Conservation (phyloP, 768 basidiomycete genomes). For the Trametes elegans region DNA sequence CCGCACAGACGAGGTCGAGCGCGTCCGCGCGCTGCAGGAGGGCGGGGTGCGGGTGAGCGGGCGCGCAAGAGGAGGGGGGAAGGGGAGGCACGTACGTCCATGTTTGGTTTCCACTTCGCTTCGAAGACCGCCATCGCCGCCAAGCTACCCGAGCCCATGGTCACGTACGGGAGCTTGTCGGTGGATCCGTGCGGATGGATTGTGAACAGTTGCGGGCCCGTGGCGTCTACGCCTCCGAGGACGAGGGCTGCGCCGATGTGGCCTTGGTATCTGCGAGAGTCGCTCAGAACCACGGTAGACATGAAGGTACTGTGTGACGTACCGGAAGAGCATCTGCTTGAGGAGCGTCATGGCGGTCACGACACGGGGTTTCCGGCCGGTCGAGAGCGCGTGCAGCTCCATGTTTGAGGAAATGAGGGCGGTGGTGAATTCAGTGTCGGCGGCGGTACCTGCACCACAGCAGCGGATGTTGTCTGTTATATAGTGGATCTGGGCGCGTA, state of each 20-base stretch:
- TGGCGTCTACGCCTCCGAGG: slow-evolving; percentile 92
- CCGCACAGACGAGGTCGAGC: slow-evolving; percentile 76
- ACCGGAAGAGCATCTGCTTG: slow-evolving; percentile 93
- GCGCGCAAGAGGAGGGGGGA: not conserved
- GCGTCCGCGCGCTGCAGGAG: slow-evolving; percentile 69
- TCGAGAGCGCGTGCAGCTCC: slow-evolving; percentile 87
- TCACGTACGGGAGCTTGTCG: slow-evolving; percentile 97
- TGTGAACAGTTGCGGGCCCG: slow-evolving; percentile 94
- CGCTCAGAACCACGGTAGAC: not conserved
- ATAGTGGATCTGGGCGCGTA: slow-evolving; percentile 78
- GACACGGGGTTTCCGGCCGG: slow-evolving; percentile 88
- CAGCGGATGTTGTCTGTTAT: slow-evolving; percentile 94
- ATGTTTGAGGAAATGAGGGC: slow-evolving; percentile 96
- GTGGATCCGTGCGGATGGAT: slow-evolving; percentile 96
- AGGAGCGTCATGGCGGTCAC: slow-evolving; percentile 99
- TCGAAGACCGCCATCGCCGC: slow-evolving; percentile 99
- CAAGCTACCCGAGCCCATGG: slow-evolving; percentile 95
- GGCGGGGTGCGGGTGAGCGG: not conserved
- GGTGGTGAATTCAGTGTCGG: slow-evolving; percentile 94
- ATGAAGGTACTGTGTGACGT: slow-evolving; percentile 14
- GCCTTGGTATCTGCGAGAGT: slow-evolving; percentile 73
- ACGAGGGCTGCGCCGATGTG: slow-evolving; percentile 94
- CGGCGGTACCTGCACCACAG: slow-evolving; percentile 99
- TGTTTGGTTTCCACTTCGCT: slow-evolving; percentile 72
- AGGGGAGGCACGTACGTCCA: slow-evolving; percentile 56